Evolutionary conservation across 2,329 filamentous ascomycete genomes (phyloP).

Genomic region (Botrytis elliptica): DNA sequence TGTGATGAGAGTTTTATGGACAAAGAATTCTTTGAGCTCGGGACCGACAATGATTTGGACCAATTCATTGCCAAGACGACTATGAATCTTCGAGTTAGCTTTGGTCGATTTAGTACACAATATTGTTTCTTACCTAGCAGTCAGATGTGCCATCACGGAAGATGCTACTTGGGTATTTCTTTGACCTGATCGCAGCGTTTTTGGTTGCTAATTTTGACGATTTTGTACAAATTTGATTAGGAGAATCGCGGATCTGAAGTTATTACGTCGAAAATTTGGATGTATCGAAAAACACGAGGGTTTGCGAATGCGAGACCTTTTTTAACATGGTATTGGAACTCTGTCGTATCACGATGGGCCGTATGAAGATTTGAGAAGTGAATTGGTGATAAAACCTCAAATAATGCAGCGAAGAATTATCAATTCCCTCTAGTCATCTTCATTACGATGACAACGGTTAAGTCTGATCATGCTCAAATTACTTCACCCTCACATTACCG

Average conservation of each 20-base stretch:
- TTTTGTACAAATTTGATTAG: neutral
- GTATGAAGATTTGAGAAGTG: neutral
- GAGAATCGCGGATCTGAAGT: neutral
- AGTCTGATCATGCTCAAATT: neutral
- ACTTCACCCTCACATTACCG: neutral
- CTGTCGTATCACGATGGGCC: neutral
- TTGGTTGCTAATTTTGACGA: neutral
- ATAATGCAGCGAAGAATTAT: neutral
- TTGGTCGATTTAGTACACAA: neutral
- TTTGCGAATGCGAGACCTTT: neutral
- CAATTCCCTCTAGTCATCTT: neutral
- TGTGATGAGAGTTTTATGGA: neutral
- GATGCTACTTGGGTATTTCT: neutral
- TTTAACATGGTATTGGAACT: neutral
- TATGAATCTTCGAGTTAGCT: neutral
- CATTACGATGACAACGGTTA: neutral
- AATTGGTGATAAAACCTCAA: neutral
- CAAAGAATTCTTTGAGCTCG: neutral
- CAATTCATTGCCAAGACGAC: neutral
- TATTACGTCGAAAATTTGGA: neutral
- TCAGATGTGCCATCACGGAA: neutral
- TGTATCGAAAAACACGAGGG: neutral
- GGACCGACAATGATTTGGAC: neutral
- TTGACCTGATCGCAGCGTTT: neutral
- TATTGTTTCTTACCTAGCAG: neutral